Conservation (phyloP, 202 grass and related monocot genomes). For the Saccharum hybrid region DNA sequence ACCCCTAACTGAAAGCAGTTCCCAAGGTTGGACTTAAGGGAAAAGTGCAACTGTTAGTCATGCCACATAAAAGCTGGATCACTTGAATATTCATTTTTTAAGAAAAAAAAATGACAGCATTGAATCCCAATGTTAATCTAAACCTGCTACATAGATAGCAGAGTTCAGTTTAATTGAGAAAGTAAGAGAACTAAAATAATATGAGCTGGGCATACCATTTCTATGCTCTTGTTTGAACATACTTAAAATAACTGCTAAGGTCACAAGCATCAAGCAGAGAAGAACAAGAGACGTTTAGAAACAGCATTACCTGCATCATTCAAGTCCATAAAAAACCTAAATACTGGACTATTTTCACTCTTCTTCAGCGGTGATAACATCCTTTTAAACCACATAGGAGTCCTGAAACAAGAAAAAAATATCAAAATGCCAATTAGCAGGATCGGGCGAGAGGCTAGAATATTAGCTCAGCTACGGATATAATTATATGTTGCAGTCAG, state of each 20-base stretch:
- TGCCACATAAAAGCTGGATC: conserved; percentile 4
- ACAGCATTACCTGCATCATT: conserved; percentile 80
- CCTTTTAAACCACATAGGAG: conserved; percentile 78
- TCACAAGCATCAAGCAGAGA: conserved; percentile 21
- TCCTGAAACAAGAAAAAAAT: conserved; percentile 56
- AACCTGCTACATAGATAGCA: background rate
- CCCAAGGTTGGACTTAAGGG: background rate
- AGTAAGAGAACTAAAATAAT: background rate
- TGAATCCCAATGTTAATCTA: background rate
- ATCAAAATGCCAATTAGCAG: conserved; percentile 8
- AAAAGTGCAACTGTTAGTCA: background rate
- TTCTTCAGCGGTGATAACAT: conserved; percentile 72
- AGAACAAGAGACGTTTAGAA: background rate
- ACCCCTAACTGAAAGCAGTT: conserved; percentile 21
- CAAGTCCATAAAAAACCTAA: conserved; percentile 98
- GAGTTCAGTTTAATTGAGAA: background rate
- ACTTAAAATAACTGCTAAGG: conserved; percentile 7
- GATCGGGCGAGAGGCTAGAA: background rate
- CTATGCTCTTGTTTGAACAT: background rate
- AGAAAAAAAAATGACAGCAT: background rate
- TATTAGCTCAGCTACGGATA: conserved; percentile 8
- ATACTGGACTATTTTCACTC: conserved; percentile 71
- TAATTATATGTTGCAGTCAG: background rate
- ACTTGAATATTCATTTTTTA: background rate
- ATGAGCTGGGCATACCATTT: background rate